Conservation (phyloP, 75 land plant species). For the Selaginella tamariscina region DNA sequence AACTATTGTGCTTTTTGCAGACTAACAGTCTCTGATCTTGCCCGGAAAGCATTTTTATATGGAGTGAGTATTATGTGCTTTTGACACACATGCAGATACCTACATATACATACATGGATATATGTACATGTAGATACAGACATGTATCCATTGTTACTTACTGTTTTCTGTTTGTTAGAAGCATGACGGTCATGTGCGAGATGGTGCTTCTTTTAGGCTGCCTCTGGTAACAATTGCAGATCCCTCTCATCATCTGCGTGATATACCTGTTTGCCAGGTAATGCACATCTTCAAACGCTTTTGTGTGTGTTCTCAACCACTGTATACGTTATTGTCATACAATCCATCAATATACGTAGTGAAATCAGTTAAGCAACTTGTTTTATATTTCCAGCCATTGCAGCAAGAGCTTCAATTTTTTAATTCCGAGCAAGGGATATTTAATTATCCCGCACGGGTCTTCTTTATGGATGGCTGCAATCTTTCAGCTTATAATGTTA, state of each 20-base stretch:
- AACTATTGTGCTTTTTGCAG: constrained; percentile 29
- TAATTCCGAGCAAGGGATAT: constrained; percentile 78
- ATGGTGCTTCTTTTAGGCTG: constrained; percentile 58
- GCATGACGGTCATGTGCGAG: constrained; percentile 67
- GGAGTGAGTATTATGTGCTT: constrained; percentile 20
- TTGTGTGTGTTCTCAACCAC: not conserved
- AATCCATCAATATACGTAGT: not conserved
- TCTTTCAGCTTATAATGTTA: constrained; percentile 79
- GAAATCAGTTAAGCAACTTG: not conserved
- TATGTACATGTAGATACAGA: no score
- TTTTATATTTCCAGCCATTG: constrained; percentile 45
- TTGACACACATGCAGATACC: no score
- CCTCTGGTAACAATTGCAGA: constrained; percentile 78
- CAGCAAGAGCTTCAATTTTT: constrained; percentile 88
- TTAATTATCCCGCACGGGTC: constrained; percentile 87
- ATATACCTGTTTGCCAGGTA: constrained; percentile 93
- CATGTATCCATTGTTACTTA: not conserved
- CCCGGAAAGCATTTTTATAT: constrained; percentile 93
- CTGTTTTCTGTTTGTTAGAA: not conserved
- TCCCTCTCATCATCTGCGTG: constrained; percentile 51
- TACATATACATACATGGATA: no score
- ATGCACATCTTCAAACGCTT: not conserved
- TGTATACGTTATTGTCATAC: not conserved
- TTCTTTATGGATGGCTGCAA: constrained; percentile 90
- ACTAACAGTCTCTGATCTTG: constrained; percentile 89